A percentile compares a stretch with the other conserved stretches of the same genome.
Conservation (phyloP, 345 rosid genomes). For the Salix udensis region DNA sequence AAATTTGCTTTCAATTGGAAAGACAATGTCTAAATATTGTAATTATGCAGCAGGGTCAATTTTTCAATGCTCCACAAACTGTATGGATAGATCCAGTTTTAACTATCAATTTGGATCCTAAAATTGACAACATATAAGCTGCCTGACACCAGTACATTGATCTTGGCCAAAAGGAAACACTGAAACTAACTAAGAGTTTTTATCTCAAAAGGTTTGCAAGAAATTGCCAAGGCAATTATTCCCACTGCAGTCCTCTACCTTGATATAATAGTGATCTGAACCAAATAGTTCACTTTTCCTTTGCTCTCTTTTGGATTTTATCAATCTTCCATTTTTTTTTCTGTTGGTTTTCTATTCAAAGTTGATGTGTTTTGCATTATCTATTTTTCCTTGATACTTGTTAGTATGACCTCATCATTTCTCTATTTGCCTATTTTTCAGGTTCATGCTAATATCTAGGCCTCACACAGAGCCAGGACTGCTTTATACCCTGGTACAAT, state of each 20-base stretch:
- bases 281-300: neutral
- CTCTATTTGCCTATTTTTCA: conserved; percentile 27
- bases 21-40: neutral
- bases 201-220: neutral
- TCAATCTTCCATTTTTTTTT: neutral
- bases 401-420: conserved; percentile 12
- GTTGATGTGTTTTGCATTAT: neutral
- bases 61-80: neutral
- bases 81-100: neutral
- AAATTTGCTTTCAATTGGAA: neutral
- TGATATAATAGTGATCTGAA: neutral
- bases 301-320: neutral
- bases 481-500: conserved; percentile 76
- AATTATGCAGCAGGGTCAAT: neutral
- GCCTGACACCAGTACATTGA: no score
- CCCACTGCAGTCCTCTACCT: neutral
- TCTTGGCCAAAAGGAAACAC: no score
- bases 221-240: neutral
- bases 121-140: neutral
- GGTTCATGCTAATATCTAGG: conserved; percentile 86
- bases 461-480: conserved; percentile 73
- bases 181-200: no score
- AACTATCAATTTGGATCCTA: conserved; percentile 2
- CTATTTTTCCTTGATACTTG: neutral
- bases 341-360: neutral